These are phyloP conservation scores for Arthrinium phaeospermum DNA, from an alignment of 2,329 filamentous ascomycete genomes.

Conservation along the genomic window DNA sequence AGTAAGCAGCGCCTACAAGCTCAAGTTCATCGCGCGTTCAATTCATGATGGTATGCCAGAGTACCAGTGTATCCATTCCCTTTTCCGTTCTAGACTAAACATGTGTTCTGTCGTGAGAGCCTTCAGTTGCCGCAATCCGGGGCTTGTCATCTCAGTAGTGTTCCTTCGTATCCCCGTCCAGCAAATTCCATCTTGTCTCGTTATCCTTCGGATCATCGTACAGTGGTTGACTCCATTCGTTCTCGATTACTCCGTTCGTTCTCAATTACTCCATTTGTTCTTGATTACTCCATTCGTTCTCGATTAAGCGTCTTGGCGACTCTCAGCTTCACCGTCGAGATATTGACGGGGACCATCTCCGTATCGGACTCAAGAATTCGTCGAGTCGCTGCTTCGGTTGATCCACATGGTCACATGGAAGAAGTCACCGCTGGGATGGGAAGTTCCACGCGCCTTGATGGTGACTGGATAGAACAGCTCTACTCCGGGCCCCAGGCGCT, in stretches of 20 bases:
- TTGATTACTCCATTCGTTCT: too few species aligned
- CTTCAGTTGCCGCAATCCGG: neutral
- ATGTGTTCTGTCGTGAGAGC: neutral
- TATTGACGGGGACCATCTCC: too few species aligned
- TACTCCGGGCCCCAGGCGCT: neutral
- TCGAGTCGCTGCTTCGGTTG: too few species aligned
- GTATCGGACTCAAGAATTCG: too few species aligned
- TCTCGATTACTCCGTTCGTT: too few species aligned
- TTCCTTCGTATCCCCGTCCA: neutral
- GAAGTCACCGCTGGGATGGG: neutral
- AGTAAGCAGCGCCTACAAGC: neutral
- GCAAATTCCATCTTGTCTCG: too few species aligned
- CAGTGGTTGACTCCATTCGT: too few species aligned
- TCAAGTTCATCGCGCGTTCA: neutral
- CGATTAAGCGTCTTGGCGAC: too few species aligned
- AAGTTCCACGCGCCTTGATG: neutral
- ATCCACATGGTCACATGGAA: neutral
- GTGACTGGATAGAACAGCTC: neutral
- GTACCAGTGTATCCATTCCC: neutral
- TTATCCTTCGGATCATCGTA: too few species aligned
- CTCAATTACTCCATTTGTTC: too few species aligned
- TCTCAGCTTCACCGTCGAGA: too few species aligned
- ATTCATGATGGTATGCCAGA: neutral
- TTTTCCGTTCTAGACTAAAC: neutral
- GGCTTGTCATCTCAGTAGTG: neutral